A percentile compares a stretch with the other conserved stretches of the same genome.
phyloP scores from a whole-genome alignment of 1,284 basidiomycete genomes.

The Ustilago loliicola region DNA sequence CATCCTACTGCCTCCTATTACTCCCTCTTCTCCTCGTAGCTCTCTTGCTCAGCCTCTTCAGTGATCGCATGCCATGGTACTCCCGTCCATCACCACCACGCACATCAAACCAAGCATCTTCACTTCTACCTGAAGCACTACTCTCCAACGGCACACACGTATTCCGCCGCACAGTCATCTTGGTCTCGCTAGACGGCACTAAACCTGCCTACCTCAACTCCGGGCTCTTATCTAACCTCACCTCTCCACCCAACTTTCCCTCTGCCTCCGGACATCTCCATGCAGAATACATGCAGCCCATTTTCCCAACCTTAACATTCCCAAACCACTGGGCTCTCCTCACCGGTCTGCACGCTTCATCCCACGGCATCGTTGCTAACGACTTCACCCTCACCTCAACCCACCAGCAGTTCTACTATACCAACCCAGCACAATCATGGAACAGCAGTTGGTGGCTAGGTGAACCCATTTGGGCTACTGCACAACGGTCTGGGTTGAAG shows the following conservation, averaged over 20 bases:
- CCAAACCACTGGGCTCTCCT: slow-evolving; percentile 72
- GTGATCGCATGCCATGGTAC: slow-evolving; percentile 4
- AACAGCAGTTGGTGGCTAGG: slow-evolving; percentile 53
- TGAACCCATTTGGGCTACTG: slow-evolving; percentile 54
- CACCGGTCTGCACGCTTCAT: slow-evolving; percentile 71
- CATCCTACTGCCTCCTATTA: slow-evolving; percentile 7
- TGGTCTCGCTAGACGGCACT: slow-evolving; percentile 88
- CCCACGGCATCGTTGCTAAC: slow-evolving; percentile 88
- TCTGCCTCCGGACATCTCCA: background rate
- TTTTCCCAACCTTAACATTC: slow-evolving; percentile 91
- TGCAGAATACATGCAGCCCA: slow-evolving; percentile 76
- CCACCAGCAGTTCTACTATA: slow-evolving; percentile 53
- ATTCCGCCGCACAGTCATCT: slow-evolving; percentile 77
- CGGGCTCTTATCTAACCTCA: slow-evolving; percentile 82
- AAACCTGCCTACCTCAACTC: slow-evolving; percentile 87
- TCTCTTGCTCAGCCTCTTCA: slow-evolving; percentile 10
- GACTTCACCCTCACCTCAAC: slow-evolving; percentile 76
- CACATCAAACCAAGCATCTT: slow-evolving; percentile 4
- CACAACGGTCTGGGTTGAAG: slow-evolving; percentile 32
- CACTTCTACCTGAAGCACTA: slow-evolving; percentile 14
- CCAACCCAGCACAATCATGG: slow-evolving; percentile 47
- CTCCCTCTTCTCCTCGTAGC: slow-evolving; percentile 14
- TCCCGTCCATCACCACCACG: background rate
- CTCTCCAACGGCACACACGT: slow-evolving; percentile 50
- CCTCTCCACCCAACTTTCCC: slow-evolving; percentile 5